These are phyloP conservation scores for Somion occarium DNA, from an alignment of 1,284 basidiomycete species.

Conservation along the genomic window DNA sequence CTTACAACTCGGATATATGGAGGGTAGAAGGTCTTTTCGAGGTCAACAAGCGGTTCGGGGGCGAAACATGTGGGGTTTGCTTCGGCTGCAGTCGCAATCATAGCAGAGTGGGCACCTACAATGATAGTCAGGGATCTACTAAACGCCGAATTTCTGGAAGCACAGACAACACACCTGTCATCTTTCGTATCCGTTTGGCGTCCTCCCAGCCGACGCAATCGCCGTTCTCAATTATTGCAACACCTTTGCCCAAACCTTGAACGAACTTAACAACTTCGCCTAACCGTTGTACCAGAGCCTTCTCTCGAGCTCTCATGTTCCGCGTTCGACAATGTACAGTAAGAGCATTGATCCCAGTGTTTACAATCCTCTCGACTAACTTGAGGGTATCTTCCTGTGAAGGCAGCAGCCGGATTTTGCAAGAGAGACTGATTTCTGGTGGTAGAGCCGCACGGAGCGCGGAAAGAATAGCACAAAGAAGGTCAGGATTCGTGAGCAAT, in stretches of 20 bases:
- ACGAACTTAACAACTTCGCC: constrained; percentile 84
- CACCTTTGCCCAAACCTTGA: constrained; percentile 57
- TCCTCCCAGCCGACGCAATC: constrained; percentile 84
- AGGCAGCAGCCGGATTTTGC: constrained; percentile 90
- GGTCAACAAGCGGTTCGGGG: constrained; percentile 59
- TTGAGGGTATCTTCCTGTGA: constrained; percentile 83
- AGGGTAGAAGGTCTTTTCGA: constrained; percentile 71
- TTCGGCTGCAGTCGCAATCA: constrained; percentile 96
- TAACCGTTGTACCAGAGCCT: constrained; percentile 77
- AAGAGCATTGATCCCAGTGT: constrained; percentile 84
- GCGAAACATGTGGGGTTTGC: constrained; percentile 89
- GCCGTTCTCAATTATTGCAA: constrained; percentile 92
- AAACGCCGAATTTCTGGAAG: background rate
- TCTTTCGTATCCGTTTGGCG: constrained; percentile 65
- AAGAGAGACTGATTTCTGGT: constrained; percentile 76
- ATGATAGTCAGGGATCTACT: constrained; percentile 1
- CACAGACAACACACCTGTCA: constrained; percentile 55
- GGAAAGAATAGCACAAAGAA: constrained; percentile 81
- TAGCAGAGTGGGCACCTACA: constrained; percentile 83
- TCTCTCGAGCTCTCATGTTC: constrained; percentile 85
- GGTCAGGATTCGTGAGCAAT: constrained; percentile 86
- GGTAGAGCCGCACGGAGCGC: constrained; percentile 74
- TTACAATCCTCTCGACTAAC: constrained; percentile 82
- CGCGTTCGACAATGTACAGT: constrained; percentile 96
- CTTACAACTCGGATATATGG: constrained; percentile 73